A percentile compares a stretch with the other conserved stretches of the same genome.
Evolutionary conservation across 305 asterid genomes (phyloP).

Genomic region (Caryopteris hybrid): DNA sequence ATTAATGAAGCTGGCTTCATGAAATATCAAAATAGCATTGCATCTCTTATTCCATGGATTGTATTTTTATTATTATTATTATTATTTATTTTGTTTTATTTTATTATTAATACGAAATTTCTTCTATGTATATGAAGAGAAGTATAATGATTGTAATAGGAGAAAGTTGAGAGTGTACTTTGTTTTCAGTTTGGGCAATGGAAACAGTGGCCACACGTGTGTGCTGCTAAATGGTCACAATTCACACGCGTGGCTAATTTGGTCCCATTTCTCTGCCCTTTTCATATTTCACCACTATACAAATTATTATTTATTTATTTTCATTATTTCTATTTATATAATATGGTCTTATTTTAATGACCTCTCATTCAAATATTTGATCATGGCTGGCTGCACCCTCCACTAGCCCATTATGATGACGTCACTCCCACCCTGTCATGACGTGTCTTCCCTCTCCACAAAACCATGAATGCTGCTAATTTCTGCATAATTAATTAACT

Average conservation of each 20-base stretch:
- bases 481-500: background rate
- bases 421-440: slow-evolving; percentile 47
- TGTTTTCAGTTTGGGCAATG: slow-evolving; percentile 11
- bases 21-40: too few species aligned
- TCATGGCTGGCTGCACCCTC: slow-evolving; percentile 42
- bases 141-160: background rate
- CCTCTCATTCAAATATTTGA: slow-evolving; percentile 27
- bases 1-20: too few species aligned
- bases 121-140: background rate
- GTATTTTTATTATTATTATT: too few species aligned
- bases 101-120: too few species aligned
- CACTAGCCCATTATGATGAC: slow-evolving; percentile 47
- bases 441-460: slow-evolving; percentile 26
- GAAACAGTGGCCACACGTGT: slow-evolving; percentile 20
- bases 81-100: too few species aligned
- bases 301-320: background rate
- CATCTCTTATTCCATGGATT: too few species aligned
- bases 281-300: slow-evolving; percentile 1
- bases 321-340: too few species aligned
- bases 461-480: slow-evolving; percentile 4
- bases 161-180: background rate
- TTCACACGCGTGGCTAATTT: slow-evolving; percentile 67
- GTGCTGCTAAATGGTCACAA: slow-evolving; percentile 43
- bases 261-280: slow-evolving; percentile 36
- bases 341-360: background rate